A percentile compares a stretch with the other conserved stretches of the same genome.
These are phyloP conservation scores for Bryoerythrophyllum caledonicum DNA, from an alignment of 225 moss, liverwort and hornwort genomes.

Conservation along the genomic window DNA sequence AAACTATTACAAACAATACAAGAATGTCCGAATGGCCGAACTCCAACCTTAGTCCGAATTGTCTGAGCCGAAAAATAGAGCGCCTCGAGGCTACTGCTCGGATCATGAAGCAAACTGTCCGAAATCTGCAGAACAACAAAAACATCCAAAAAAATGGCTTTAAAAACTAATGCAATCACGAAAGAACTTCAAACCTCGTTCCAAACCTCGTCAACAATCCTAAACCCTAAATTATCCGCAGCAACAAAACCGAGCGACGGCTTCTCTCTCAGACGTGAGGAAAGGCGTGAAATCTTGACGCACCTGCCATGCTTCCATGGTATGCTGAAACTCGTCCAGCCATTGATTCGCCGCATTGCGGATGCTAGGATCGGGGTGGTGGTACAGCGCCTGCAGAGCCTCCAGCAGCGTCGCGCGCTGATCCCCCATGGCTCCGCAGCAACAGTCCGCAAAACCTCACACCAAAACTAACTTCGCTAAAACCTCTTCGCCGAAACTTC, in stretches of 20 bases:
- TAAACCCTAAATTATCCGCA: conserved; percentile 28
- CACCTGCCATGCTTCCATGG: conserved; percentile 94
- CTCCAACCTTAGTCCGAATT: conserved; percentile 89
- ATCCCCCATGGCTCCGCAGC: conserved; percentile 36
- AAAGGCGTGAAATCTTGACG: not conserved
- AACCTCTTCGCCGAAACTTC: too few species aligned
- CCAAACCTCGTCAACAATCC: conserved; percentile 11
- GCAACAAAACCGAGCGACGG: too few species aligned
- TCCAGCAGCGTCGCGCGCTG: conserved; percentile 75
- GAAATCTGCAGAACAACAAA: conserved; percentile 58
- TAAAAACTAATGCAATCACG: not conserved
- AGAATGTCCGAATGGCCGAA: not conserved
- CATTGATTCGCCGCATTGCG: conserved; percentile 88
- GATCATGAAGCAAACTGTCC: conserved; percentile 90
- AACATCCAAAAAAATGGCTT: not conserved
- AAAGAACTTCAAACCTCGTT: not conserved
- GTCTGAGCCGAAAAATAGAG: conserved; percentile 97
- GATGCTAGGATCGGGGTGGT: conserved; percentile 81
- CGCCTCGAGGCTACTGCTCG: conserved; percentile 71
- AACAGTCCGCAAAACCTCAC: not conserved
- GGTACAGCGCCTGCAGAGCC: conserved; percentile 90
- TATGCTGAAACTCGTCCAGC: conserved; percentile 93
- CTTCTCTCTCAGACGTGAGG: too few species aligned
- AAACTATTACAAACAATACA: not conserved
- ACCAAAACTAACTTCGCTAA: not conserved